A percentile compares a stretch with the other conserved stretches of the same genome.
Evolutionary conservation across 176 grass and related monocot species (phyloP).

Genomic region (Triticum turgidum): DNA sequence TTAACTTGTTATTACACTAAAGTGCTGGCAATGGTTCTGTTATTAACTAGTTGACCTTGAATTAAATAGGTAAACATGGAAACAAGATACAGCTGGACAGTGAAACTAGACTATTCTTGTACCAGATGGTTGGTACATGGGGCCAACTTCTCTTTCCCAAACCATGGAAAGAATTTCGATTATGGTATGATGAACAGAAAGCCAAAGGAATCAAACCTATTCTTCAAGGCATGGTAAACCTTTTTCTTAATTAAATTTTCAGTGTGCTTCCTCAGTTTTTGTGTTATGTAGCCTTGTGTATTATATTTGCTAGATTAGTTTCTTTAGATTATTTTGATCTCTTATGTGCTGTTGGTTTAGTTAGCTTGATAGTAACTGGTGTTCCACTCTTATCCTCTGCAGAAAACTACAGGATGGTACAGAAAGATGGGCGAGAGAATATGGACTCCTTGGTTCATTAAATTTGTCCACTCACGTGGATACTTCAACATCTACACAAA

Average conservation of each 20-base stretch:
- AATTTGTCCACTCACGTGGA: conserved; percentile 83
- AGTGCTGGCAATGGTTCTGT: conserved; percentile 8
- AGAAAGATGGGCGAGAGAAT: conserved; percentile 96
- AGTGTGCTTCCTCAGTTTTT: conserved; percentile 19
- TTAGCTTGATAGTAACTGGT: conserved; percentile 23
- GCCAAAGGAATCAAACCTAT: conserved; percentile 81
- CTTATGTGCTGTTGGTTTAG: conserved; percentile 9
- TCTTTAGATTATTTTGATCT: conserved; percentile 20
- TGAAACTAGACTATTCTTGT: conserved; percentile 80
- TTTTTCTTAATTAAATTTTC: conserved; percentile 19
- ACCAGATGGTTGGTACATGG: conserved; percentile 99
- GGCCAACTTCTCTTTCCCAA: conserved; percentile 98
- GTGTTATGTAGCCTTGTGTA: not conserved
- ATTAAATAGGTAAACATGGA: conserved; percentile 86
- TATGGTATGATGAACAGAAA: conserved; percentile 94
- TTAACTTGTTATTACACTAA: not conserved
- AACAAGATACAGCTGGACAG: conserved; percentile 81
- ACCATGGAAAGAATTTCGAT: conserved; percentile 96
- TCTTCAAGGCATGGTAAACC: conserved; percentile 94
- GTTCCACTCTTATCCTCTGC: conserved; percentile 20
- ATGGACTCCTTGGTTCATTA: conserved; percentile 99
- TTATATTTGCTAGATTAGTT: conserved; percentile 4
- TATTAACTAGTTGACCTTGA: conserved; percentile 36
- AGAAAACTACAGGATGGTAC: conserved; percentile 98
- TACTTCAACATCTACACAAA: conserved; percentile 98